Conservation (phyloP, 495 filamentous ascomycete genomes). For the Cercophora newfieldiana region DNA sequence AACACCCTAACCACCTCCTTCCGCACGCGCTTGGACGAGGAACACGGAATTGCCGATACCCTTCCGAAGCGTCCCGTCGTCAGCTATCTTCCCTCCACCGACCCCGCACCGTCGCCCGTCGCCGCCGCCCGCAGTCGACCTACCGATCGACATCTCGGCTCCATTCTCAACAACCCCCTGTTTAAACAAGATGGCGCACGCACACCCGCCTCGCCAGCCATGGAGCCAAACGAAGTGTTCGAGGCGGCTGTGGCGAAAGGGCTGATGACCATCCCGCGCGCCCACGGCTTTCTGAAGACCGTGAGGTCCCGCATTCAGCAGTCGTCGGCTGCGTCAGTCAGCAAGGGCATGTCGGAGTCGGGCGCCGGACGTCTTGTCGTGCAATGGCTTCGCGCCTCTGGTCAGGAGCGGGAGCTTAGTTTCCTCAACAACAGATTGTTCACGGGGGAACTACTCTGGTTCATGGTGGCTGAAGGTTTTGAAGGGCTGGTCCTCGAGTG, state of each 20-base stretch:
- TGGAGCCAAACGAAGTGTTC: slow-evolving; percentile 38
- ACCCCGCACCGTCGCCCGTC: not conserved
- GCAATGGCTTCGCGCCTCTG: slow-evolving; percentile 54
- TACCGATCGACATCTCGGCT: slow-evolving; percentile 59
- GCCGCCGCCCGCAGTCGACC: slow-evolving; percentile 22
- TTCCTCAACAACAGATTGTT: slow-evolving; percentile 40
- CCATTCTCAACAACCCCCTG: slow-evolving; percentile 72
- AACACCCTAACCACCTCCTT: slow-evolving; percentile 74
- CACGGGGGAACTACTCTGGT: slow-evolving; percentile 39
- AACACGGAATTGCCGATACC: slow-evolving; percentile 51
- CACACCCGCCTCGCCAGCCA: not conserved
- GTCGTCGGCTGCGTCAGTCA: slow-evolving; percentile 27
- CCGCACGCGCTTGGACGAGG: slow-evolving; percentile 66
- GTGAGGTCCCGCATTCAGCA: slow-evolving; percentile 32
- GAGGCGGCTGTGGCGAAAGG: slow-evolving; percentile 41
- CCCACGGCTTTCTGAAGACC: slow-evolving; percentile 42
- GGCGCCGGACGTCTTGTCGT: slow-evolving; percentile 46
- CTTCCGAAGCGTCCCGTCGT: slow-evolving; percentile 18
- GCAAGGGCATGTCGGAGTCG: slow-evolving; percentile 37
- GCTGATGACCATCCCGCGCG: slow-evolving; percentile 45
- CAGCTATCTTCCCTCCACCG: slow-evolving; percentile 22
- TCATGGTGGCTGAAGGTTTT: slow-evolving; percentile 52
- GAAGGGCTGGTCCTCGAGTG: slow-evolving; percentile 47
- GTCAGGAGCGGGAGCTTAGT: slow-evolving; percentile 36
- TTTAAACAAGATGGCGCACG: slow-evolving; percentile 35